Base-by-base conservation (phyloP, 805 yeast species). In the Grigorovia jiainica region DNA sequence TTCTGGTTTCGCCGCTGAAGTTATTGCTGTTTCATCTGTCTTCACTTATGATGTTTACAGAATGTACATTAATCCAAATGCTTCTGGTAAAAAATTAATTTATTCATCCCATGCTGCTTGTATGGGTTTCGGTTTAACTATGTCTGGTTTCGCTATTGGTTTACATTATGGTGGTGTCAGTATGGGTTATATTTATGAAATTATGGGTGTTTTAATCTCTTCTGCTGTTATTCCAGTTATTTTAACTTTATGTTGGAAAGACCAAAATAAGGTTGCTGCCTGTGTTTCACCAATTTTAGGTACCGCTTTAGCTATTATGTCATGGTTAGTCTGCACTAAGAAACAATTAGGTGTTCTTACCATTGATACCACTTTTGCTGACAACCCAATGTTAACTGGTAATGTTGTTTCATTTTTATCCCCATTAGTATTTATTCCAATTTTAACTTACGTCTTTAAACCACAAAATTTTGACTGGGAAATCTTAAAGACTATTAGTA, bases 161-260 rank as follows among this genome's bases (percentile, higher is more conserved):
- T 69, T 87, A 38, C 73, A 75, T 64, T 83, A 87, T 53, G 94
- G 90, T 16, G 82, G 79, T 18, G 80, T 87, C 41, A 76, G 85
- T 25, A 81, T 87, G 85, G 95, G 95, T 23, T 87, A 81, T 64
- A 68, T 87, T 33, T 86, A 86, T 62, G 85, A 84, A 57, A 65
- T 87, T 48, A 86, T 86, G 95, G 96, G 96, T 42, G 76, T 87
- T 43, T 82, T 87, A 36, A 84, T 87, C 41, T 82, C 92, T 5
- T 78, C 90, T 46, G 95, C 90, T 19, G 96, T 87, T 5, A 63
- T 84, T 36, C 95, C 95, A 2, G 75, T 82, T 32, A 75, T 77
- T 4, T 62, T 82, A 54, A 81, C 84, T 3, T 66, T 76, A 52
- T 73, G 74, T 49, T 83, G 87, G 59, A 68, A 55, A 44, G 74